phyloP scores from a whole-genome alignment of 2,329 filamentous ascomycete genomes.

The Paraphaeosphaeria minitans region DNA sequence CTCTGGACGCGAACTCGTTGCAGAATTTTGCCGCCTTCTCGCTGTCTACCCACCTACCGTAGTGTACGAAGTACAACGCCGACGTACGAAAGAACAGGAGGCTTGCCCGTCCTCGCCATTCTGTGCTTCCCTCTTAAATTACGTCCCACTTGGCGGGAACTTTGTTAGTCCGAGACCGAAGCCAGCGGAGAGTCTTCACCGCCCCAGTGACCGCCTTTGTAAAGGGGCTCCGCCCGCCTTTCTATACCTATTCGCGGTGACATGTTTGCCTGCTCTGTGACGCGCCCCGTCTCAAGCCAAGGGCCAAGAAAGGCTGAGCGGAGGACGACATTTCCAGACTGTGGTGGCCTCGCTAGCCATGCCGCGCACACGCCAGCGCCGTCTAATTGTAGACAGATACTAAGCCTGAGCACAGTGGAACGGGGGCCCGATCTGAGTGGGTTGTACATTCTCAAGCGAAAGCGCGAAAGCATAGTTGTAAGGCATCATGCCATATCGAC shows the following conservation, averaged over 20 bases:
- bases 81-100: neutral
- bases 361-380: neutral
- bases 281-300: neutral
- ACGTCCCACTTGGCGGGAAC: neutral
- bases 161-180: neutral
- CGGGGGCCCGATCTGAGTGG: neutral
- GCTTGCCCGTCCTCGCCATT: neutral
- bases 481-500: too few relatives aligned
- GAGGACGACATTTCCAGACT: neutral
- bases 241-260: neutral
- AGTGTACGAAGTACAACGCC: neutral
- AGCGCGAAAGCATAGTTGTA: too few relatives aligned
- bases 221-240: slow-evolving; percentile 1
- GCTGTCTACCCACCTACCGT: too few relatives aligned
- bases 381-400: neutral
- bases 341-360: neutral
- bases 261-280: neutral
- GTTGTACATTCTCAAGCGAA: too few relatives aligned
- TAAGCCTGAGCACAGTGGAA: neutral
- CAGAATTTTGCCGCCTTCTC: neutral
- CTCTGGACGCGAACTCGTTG: neutral
- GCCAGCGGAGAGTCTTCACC: neutral
- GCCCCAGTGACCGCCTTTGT: neutral
- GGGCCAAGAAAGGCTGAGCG: slow-evolving; percentile 1
- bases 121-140: neutral